Evolutionary conservation across 306 rosid genomes (phyloP).

Genomic region (Lathyrus aphaca): DNA sequence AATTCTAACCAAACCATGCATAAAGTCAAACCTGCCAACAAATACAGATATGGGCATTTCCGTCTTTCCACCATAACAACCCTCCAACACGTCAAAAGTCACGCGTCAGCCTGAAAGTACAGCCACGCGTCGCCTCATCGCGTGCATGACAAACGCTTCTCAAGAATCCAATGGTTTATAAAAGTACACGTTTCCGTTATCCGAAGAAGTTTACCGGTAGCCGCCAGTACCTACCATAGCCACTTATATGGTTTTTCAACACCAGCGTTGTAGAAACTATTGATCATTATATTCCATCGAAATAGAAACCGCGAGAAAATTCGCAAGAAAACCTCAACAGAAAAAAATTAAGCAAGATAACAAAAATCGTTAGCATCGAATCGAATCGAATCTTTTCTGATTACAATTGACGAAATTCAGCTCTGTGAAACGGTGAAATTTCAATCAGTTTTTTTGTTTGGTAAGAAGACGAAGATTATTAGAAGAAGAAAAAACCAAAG

Average conservation of each 20-base stretch:
- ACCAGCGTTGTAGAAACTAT: background rate
- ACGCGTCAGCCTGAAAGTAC: constrained; percentile 52
- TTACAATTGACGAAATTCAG: constrained; percentile 3
- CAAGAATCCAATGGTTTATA: background rate
- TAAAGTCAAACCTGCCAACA: constrained; percentile 50
- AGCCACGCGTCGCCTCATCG: constrained; percentile 51
- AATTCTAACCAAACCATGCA: background rate
- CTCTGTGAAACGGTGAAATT: constrained; percentile 23
- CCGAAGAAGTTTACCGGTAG: constrained; percentile 43
- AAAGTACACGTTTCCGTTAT: constrained; percentile 50
- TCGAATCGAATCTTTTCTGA: constrained; percentile 22
- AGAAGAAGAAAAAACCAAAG: constrained; percentile 5
- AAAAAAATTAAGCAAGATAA: constrained; percentile 18
- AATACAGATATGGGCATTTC: constrained; percentile 22
- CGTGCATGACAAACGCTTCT: constrained; percentile 32
- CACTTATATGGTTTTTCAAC: constrained; percentile 42
- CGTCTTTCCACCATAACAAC: background rate
- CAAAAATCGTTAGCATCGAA: constrained; percentile 7
- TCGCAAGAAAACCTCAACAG: constrained; percentile 41
- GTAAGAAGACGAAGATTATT: constrained; percentile 4
- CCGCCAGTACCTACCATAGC: constrained; percentile 55
- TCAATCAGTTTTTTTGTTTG: constrained; percentile 17
- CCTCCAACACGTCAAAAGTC: constrained; percentile 32
- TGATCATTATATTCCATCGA: constrained; percentile 1
- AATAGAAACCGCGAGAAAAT: constrained; percentile 49